Evolutionary conservation across 176 grass and related monocot species (phyloP), one percentile per base, ranked within the genome.

Genomic region (Calamus simplicifolius): DNA sequence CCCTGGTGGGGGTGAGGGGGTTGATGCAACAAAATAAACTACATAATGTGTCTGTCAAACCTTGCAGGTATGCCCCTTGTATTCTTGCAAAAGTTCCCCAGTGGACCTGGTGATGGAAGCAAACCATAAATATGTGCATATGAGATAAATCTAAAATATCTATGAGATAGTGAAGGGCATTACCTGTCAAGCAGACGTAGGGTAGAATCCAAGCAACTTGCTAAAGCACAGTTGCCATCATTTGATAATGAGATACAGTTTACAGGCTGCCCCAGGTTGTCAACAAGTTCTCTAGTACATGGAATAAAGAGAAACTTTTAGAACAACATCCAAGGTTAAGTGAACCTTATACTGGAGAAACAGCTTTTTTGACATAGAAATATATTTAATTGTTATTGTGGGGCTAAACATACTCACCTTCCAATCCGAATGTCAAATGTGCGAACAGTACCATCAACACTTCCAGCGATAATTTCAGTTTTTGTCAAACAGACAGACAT

Each of bases 401-500:
- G 35, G 35, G 35, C 35, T 13, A 10, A 43, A 7, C 35, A 27
- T 25, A 80, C 80, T 54, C 69, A 96, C 92, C 86, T 90, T 61
- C 92, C 92, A 70, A 87, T 90, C 19, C 92, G 86, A 74, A 96
- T 96, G 48, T 96, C 86, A 74, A 96, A 96, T 62, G 92, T 82
- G 16, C 80, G 83, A 43, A 97, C 54, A 54, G 92, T 90, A 70
- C 92, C 86, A 61, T 90, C 92, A 54, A 96, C 86, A 82, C 83
- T 90, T n/a, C 87, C 92, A 65, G 92, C 92, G 60, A 97, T 91
- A 69, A 97, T 97, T 80, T 97, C 87, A 27, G 87, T 88, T 66
- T 82, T 82, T 52, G 87, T 97, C 54, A 97, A 25, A 72, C 67
- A 69, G 57, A 91, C 81, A 71, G 92, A 91, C 92, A 91, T 97